Base-by-base conservation (phyloP, 2,329 filamentous ascomycete species). In the Aureobasidium namibiae region DNA sequence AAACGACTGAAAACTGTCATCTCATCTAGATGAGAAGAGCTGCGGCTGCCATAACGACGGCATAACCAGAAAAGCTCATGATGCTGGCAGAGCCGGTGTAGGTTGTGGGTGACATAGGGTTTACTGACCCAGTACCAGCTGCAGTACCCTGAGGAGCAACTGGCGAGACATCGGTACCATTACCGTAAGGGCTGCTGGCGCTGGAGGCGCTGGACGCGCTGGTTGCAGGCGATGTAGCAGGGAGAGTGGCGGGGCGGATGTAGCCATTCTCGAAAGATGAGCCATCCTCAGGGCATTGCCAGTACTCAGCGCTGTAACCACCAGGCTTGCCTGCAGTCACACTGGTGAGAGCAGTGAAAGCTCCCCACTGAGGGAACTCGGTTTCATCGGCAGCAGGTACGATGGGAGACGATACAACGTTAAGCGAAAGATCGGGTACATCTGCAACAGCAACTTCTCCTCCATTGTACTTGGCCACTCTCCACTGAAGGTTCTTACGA, bases 361-460 rank as follows among this genome's bases (percentile, higher is more conserved):
- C 65, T 14, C 70, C 67, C 66, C 70, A 70, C 26, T 61, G 62
- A 8, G 75, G 75, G 60, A 77, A 75, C 21, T 72, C 65, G 53
- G 67, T 63, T 6, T 66, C 61, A 4, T 65, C 64, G 13, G 61
- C 64, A 4, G 75, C 68, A 8, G 74, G 73, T 48, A 69, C 63
- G 39, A 77, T 70, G 56, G 71, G 67, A 9, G 73, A 67, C 62
- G 68, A 70, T 33, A 73, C 68, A 11, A 78, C 72, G 2, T 69
- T 70, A 50, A 79, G 64, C 41, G 70, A 65, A 33, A 78, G 69
- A 29, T 72, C 72, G 0, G 69, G 66, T 7, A 74, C 67, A 26
- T 72, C 60, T 14, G 68, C 66, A 3, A 66, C 49, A 7, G 68
- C 60, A n/a, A 76, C 65, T 29, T 67, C 61, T 16, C 67, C 68